These are phyloP conservation scores for Scheffersomyces cryptocercus DNA, from an alignment of 1,139 yeast species.

Conservation along the genomic window DNA sequence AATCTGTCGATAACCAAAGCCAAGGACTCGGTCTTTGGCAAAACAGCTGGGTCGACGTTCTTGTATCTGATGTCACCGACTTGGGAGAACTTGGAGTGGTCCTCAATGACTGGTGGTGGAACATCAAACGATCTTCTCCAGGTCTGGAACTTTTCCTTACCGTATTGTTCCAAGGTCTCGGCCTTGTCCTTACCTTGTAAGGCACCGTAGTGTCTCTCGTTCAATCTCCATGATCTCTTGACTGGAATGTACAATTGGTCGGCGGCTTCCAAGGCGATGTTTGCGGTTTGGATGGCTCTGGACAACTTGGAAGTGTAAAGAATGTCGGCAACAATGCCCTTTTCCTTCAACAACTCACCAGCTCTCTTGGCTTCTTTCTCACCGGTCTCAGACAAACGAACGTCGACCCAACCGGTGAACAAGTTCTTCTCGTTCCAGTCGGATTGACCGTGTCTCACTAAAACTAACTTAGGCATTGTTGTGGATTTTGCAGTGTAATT, in stretches of 20 bases:
- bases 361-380: conserved; percentile 90
- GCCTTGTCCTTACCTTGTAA: conserved; percentile 99
- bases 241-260: conserved; percentile 93
- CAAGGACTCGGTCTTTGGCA: conserved; percentile 95
- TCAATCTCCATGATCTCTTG: conserved; percentile 95
- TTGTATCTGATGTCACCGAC: conserved; percentile 81
- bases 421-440: conserved; percentile 98
- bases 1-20: conserved; percentile 94
- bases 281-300: conserved; percentile 97
- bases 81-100: conserved; percentile 81
- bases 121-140: conserved; percentile 98
- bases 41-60: conserved; percentile 77
- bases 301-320: conserved; percentile 89
- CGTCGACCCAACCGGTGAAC: conserved; percentile 99
- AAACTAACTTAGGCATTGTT: conserved; percentile 66
- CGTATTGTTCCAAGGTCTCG: conserved; percentile 82
- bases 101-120: conserved; percentile 91
- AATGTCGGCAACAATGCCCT: conserved; percentile 81
- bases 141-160: conserved; percentile 90
- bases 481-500: not conserved
- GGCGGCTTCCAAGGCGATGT: conserved; percentile 87
- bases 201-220: conserved; percentile 99
- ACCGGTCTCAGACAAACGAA: conserved; percentile 81
- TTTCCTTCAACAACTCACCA: conserved; percentile 88
- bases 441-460: conserved; percentile 98